A percentile compares a stretch with the other conserved stretches of the same genome.
Evolutionary conservation across 1,139 yeast genomes (phyloP).

Genomic region (Debaryomycetaceae sp.): DNA sequence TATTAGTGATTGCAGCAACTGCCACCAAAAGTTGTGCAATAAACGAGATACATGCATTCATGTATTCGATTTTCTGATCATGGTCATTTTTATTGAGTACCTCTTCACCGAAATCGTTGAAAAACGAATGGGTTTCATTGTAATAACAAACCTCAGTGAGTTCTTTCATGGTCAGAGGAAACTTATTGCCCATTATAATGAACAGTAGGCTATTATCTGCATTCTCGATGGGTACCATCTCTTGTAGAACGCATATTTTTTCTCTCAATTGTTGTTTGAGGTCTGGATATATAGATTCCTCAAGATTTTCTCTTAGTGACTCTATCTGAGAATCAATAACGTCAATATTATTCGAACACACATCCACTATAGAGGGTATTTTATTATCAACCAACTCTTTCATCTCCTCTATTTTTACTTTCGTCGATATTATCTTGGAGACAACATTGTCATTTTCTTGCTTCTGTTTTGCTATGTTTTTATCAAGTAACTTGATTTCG

Average conservation of each 20-base stretch:
- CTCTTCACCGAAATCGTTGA: conserved; percentile 3
- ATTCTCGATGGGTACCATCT: conserved; percentile 28
- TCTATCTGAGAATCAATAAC: conserved; percentile 26
- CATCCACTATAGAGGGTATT: conserved; percentile 13
- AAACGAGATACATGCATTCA: conserved; percentile 34
- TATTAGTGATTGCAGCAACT: conserved; percentile 24
- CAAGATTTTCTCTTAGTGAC: conserved; percentile 24
- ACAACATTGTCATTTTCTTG: conserved; percentile 23
- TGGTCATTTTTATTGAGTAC: conserved; percentile 7
- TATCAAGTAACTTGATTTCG: conserved; percentile 13
- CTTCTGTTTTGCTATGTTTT: conserved; percentile 19
- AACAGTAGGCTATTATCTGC: conserved; percentile 21
- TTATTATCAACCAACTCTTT: conserved; percentile 17
- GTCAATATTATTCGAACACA: conserved; percentile 25
- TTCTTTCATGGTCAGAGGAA: conserved; percentile 32
- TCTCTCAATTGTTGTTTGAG: conserved; percentile 17
- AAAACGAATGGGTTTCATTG: conserved; percentile 11
- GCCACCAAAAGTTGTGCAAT: conserved; percentile 25
- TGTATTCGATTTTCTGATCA: conserved; percentile 15
- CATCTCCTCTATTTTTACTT: conserved; percentile 22
- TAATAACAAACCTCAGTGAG: conserved; percentile 31
- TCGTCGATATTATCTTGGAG: conserved; percentile 24
- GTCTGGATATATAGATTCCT: conserved; percentile 19
- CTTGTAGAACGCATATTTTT: conserved; percentile 17
- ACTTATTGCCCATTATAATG: conserved; percentile 33